These are phyloP conservation scores for Gossypium sturtianum DNA, from an alignment of 345 rosid species.

Conservation along the genomic window DNA sequence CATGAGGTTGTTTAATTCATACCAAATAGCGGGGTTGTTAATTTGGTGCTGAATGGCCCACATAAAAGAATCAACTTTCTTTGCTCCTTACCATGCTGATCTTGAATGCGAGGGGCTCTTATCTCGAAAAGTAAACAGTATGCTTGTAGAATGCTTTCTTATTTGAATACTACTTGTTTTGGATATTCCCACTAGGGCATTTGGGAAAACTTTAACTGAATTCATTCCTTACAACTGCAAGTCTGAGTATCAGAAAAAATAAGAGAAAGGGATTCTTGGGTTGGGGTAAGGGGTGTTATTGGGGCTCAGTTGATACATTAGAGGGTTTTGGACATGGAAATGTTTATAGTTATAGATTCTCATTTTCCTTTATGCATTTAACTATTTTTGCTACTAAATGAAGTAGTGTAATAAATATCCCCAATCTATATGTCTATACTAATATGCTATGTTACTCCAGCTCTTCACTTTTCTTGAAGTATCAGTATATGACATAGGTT, in stretches of 20 bases:
- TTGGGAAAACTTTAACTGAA: neutral
- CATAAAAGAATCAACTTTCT: neutral
- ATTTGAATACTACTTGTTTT: neutral
- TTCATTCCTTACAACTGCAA: neutral
- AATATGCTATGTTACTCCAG: neutral
- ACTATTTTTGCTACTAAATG: neutral
- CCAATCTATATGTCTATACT: neutral
- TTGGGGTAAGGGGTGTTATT: neutral
- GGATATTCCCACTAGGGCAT: neutral
- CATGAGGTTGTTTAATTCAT: neutral
- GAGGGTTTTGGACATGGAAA: constrained; percentile 3
- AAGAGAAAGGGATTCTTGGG: neutral
- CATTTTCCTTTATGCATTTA: neutral
- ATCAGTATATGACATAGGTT: neutral
- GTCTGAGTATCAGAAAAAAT: neutral
- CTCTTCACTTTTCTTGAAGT: neutral
- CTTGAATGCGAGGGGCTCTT: neutral
- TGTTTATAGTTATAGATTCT: neutral
- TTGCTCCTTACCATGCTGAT: neutral
- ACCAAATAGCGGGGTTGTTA: neutral
- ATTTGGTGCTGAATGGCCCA: neutral
- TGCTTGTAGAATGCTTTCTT: neutral
- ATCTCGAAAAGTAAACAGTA: neutral
- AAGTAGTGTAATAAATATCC: neutral
- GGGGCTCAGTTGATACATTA: neutral